These are phyloP conservation scores for Ceraceosorus bombacis DNA, from an alignment of 1,284 basidiomycete genomes.

Conservation along the genomic window DNA sequence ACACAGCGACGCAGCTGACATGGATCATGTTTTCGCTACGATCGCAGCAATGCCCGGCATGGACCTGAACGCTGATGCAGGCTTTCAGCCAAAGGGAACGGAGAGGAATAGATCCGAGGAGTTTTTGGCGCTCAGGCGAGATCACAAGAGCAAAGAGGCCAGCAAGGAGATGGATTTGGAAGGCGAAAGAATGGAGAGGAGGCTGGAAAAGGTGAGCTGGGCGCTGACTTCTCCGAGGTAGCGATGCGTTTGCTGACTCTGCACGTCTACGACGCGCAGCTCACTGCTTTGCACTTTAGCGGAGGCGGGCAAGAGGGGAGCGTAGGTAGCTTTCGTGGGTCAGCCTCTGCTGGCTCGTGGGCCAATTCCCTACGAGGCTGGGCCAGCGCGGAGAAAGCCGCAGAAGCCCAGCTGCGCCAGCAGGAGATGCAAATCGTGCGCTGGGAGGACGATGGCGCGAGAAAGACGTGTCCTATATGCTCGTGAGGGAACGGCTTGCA, in stretches of 20 bases:
- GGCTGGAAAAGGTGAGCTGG: constrained; percentile 29
- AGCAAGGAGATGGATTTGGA: constrained; percentile 17
- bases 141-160: constrained; percentile 11
- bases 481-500: constrained; percentile 54
- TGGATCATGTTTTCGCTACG: background rate
- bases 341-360: too few species aligned
- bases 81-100: constrained; percentile 40
- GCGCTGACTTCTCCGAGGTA: background rate
- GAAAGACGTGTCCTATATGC: constrained; percentile 76
- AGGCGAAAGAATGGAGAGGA: constrained; percentile 37
- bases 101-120: constrained; percentile 26
- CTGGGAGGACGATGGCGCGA: constrained; percentile 78
- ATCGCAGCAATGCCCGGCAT: background rate
- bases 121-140: constrained; percentile 16
- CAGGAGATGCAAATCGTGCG: constrained; percentile 83
- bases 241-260: constrained; percentile 4
- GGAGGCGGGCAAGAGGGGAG: background rate
- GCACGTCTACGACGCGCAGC: constrained; percentile 1
- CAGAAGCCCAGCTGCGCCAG: constrained; percentile 12
- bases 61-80: constrained; percentile 21
- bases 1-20: background rate
- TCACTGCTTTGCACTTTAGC: constrained; percentile 27
- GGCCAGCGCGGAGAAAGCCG: background rate
- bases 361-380: background rate
- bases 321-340: too few species aligned